Conservation (phyloP, 2,329 filamentous ascomycete species). For the Amauroascus verrucosus region DNA sequence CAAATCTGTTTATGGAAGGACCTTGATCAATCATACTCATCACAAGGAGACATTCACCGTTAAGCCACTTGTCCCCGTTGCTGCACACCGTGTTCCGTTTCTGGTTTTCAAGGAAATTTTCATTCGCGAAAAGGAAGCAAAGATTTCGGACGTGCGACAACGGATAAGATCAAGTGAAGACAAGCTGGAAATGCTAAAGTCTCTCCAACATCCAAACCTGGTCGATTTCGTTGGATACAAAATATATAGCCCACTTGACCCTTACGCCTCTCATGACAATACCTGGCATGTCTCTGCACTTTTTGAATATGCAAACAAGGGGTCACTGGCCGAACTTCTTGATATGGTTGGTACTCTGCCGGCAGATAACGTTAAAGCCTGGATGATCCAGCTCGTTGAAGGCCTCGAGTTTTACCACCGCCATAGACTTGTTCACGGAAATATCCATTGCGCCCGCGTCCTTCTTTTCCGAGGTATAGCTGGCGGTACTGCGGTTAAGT, state of each 20-base stretch:
- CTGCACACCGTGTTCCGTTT: conserved; percentile 47
- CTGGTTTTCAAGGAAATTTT: conserved; percentile 64
- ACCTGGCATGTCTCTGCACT: conserved; percentile 66
- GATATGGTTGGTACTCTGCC: conserved; percentile 66
- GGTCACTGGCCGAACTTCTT: conserved; percentile 70
- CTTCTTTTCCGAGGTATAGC: conserved; percentile 60
- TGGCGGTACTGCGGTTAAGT: conserved; percentile 57
- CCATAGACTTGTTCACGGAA: conserved; percentile 71
- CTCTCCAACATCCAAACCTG: conserved; percentile 64
- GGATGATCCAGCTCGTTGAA: conserved; percentile 86
- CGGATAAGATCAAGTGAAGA: conserved; percentile 66
- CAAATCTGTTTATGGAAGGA: conserved; percentile 59
- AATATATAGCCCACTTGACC: conserved; percentile 47
- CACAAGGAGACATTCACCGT: conserved; percentile 58
- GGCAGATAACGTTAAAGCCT: conserved; percentile 67
- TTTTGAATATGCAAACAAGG: conserved; percentile 67
- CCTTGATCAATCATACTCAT: conserved; percentile 54
- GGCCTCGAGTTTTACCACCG: conserved; percentile 79
- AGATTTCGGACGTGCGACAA: conserved; percentile 58
- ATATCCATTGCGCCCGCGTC: conserved; percentile 70
- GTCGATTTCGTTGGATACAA: conserved; percentile 75
- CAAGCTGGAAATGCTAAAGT: conserved; percentile 64
- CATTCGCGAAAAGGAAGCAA: conserved; percentile 48
- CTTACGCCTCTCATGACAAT: conserved; percentile 33
- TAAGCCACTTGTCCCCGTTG: conserved; percentile 52